Conservation (phyloP, 2,329 filamentous ascomycete genomes). For the Colletotrichum sp. region DNA sequence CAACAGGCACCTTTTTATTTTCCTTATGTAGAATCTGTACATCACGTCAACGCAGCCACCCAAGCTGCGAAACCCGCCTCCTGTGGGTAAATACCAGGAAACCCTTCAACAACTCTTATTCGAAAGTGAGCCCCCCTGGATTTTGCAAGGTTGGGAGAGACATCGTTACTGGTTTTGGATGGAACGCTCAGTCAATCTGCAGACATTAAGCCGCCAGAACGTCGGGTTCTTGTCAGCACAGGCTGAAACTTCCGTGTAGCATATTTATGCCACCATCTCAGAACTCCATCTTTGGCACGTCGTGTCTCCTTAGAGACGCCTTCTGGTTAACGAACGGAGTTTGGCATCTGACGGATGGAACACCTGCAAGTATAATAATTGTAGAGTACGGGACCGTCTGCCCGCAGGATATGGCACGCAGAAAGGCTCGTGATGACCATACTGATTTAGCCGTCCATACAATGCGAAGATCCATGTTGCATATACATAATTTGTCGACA, state of each 20-base stretch:
- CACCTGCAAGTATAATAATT: background rate
- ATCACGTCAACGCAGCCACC: constrained; percentile 19
- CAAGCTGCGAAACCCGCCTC: constrained; percentile 15
- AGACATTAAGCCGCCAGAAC: background rate
- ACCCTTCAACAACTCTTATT: background rate
- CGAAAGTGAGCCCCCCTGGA: background rate
- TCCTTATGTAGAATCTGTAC: constrained; percentile 25
- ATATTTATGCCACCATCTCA: background rate
- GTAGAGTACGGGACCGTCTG: background rate
- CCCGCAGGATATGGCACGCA: background rate
- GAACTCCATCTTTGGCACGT: background rate
- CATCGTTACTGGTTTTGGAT: background rate
- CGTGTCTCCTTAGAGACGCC: background rate
- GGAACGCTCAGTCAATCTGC: background rate
- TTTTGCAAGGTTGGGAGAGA: background rate
- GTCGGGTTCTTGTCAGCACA: background rate
- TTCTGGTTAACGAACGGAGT: background rate
- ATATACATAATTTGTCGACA: background rate
- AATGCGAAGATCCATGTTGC: background rate
- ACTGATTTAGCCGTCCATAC: background rate
- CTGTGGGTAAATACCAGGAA: constrained; percentile 19
- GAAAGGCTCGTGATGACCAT: background rate
- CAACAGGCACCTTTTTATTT: constrained; percentile 17
- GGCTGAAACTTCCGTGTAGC: background rate
- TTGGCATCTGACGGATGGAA: background rate